phyloP scores from a whole-genome alignment of 768 basidiomycete species.

The Trametes elegans region DNA sequence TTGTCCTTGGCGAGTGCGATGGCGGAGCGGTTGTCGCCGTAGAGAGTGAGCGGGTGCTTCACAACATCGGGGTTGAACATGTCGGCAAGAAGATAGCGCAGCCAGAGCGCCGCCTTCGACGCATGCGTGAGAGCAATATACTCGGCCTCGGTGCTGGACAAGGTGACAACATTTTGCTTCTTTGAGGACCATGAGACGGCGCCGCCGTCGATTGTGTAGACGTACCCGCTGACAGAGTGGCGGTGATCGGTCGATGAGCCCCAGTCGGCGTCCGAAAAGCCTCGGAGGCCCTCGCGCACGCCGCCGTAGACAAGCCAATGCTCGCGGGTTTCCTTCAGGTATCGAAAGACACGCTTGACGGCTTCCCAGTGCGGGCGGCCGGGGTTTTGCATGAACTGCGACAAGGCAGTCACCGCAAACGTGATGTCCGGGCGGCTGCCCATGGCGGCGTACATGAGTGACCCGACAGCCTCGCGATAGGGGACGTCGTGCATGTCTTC shows the following conservation, averaged over 20 bases:
- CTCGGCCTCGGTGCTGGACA: conserved; percentile 39
- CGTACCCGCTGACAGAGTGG: conserved; percentile 30
- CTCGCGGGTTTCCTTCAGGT: conserved; percentile 23
- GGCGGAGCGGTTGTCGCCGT: conserved; percentile 10
- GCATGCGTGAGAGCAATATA: conserved; percentile 37
- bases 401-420: conserved; percentile 22
- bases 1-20: conserved; percentile 19
- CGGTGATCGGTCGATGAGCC: not conserved
- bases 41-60: not conserved
- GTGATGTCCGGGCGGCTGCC: conserved; percentile 33
- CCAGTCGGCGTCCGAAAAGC: conserved; percentile 17
- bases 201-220: conserved; percentile 33
- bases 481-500: conserved; percentile 6
- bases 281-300: conserved; percentile 6
- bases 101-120: conserved; percentile 37
- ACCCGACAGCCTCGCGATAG: conserved; percentile 26
- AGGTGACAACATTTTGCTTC: conserved; percentile 36
- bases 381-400: conserved; percentile 25
- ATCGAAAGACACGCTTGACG: conserved; percentile 24
- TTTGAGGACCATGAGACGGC: conserved; percentile 40
- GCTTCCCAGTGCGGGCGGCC: conserved; percentile 22
- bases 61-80: not conserved
- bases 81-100: conserved; percentile 13
- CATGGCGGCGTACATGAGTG: conserved; percentile 29
- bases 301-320: conserved; percentile 13